phyloP scores from a whole-genome alignment of 164 flowering plant species.

The Houttuynia cordata region DNA sequence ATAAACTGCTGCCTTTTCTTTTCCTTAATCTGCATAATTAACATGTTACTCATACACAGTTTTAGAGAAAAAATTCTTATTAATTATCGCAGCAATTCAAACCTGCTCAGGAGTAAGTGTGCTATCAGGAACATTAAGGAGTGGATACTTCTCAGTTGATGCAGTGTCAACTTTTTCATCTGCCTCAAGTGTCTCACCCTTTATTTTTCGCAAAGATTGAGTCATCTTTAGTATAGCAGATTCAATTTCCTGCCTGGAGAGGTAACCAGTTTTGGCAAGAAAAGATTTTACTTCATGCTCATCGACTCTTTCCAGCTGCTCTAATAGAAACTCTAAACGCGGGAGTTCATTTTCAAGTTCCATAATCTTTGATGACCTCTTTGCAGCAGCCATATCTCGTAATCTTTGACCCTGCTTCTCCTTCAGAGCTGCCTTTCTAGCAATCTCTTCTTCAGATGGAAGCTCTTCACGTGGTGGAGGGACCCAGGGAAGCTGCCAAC shows the following conservation, averaged over 20 bases:
- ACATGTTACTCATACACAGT: background rate
- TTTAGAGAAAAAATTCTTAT: background rate
- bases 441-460: slow-evolving; percentile 90
- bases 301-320: slow-evolving; percentile 53
- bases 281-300: slow-evolving; percentile 55
- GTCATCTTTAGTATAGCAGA: slow-evolving; percentile 40
- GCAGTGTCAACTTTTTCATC: slow-evolving; percentile 62
- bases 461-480: slow-evolving; percentile 69
- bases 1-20: slow-evolving; percentile 75
- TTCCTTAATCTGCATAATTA: slow-evolving; percentile 56
- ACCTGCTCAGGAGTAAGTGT: slow-evolving; percentile 89
- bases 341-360: slow-evolving; percentile 77
- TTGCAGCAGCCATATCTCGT: slow-evolving; percentile 95
- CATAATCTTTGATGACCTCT: slow-evolving; percentile 66
- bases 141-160: slow-evolving; percentile 55
- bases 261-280: slow-evolving; percentile 59
- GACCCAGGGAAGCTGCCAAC: slow-evolving; percentile 94
- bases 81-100: background rate
- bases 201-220: slow-evolving; percentile 67
- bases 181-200: slow-evolving; percentile 45
- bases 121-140: slow-evolving; percentile 57
- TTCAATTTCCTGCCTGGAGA: slow-evolving; percentile 75
- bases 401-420: slow-evolving; percentile 90
- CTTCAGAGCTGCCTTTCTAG: slow-evolving; percentile 87
- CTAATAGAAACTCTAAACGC: slow-evolving; percentile 67